Evolutionary conservation across 139 green algal genomes (phyloP), one percentile per base, ranked within the genome.

Genomic region (Chlamydomonas sphaeroides): DNA sequence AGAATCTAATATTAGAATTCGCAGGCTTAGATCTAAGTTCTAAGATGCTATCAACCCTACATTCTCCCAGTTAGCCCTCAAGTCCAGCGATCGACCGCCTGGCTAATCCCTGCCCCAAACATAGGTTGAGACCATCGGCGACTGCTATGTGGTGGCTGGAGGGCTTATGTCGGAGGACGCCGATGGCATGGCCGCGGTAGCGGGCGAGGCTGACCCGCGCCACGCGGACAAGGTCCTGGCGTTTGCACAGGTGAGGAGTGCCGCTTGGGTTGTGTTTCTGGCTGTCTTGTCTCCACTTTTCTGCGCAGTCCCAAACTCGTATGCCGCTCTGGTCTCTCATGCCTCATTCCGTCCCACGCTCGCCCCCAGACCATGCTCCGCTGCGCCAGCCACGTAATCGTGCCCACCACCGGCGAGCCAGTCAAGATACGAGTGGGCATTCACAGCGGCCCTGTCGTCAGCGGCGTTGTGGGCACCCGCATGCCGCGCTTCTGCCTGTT

Each of bases 401-500:
- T 79, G 51, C 72, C 72, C 25, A 79, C 72, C 72, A 68, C 26
- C 15, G 72, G 72, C 26, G 20, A 36, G 14, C 72, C 72, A 0
- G 66, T 81, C 5, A 18, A 20, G 11, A 42, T 85, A 15, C 80
- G 80, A 4, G 56, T 85, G 11, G 80, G 80, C 32, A 53, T 85
- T n/a, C 80, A 85, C 59, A 69, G 28, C 35, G 68, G 79, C 23
- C 68, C 79, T 14, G 74, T 76, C 39, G 63, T 80, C 36, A 75
- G 57, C 33, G 80, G 80, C 41, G 68, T 85, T 0, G 70, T 85
- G 48, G 80, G 80, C 59, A 73, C 69, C 26, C 56, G 56, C 36
- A 68, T 85, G 68, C 80, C 80, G 8, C 74, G 74, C 23, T 85
- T 85, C 80, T 78, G 68, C 39, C 68, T 79, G n/a, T 85, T 70